These are phyloP conservation scores for Stevia rebaudiana DNA, from an alignment of 140 eudicot species.

Conservation along the genomic window DNA sequence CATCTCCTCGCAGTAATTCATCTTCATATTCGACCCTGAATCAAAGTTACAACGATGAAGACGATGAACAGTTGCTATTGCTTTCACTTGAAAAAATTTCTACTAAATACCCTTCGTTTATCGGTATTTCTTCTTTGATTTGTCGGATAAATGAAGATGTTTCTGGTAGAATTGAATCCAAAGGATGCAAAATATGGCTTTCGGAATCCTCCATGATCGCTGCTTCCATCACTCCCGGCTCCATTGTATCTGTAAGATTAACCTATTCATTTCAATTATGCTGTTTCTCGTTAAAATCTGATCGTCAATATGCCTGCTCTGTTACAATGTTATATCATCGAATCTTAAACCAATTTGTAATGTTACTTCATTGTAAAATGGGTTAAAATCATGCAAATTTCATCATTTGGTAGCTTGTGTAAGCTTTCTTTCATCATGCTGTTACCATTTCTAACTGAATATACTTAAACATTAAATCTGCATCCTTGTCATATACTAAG, in stretches of 20 bases:
- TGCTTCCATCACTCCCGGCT: constrained; percentile 54
- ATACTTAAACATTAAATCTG: neutral
- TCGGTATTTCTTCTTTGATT: constrained; percentile 44
- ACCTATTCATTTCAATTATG: neutral
- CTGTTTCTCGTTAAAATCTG: neutral
- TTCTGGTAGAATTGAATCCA: constrained; percentile 28
- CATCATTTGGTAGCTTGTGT: neutral
- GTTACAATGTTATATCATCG: neutral
- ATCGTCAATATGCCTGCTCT: neutral
- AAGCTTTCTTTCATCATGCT: neutral
- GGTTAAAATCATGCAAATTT: neutral
- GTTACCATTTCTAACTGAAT: neutral
- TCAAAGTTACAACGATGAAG: constrained; percentile 19
- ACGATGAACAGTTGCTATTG: constrained; percentile 35
- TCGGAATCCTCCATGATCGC: constrained; percentile 70
- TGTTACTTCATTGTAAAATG: neutral
- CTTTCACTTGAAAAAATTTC: constrained; percentile 42
- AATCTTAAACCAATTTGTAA: neutral
- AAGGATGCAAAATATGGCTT: constrained; percentile 66
- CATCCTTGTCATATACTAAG: neutral
- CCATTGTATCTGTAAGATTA: constrained; percentile 59
- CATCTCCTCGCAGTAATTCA: constrained; percentile 24
- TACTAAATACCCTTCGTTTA: constrained; percentile 50
- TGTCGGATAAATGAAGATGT: constrained; percentile 36
- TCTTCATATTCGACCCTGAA: constrained; percentile 29